Percentiles rank a stretch among this genome's conserved stretches.
Evolutionary conservation across 2,329 filamentous ascomycete genomes (phyloP).

Genomic region (Fusarium nisikadoi): DNA sequence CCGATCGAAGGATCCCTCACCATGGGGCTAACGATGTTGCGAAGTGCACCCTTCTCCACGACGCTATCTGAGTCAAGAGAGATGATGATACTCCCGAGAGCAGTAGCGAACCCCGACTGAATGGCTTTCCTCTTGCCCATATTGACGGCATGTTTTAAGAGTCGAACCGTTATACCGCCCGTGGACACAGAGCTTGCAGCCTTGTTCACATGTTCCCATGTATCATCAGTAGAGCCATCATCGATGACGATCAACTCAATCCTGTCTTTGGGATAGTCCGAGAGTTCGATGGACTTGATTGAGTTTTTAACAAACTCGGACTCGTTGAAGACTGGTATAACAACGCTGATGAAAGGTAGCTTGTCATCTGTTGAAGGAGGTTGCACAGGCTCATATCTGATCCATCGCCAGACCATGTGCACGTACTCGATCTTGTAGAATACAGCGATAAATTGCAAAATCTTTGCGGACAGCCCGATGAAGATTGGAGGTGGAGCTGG

Average conservation of each 20-base stretch:
- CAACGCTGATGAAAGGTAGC: not conserved
- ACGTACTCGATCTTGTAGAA: not conserved
- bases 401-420: not conserved
- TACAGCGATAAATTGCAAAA: not conserved
- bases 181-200: not conserved
- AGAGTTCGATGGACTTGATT: not conserved
- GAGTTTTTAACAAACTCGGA: not conserved
- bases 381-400: not conserved
- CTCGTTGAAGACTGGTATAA: not conserved
- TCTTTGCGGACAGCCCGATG: not conserved
- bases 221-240: not conserved
- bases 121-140: not conserved
- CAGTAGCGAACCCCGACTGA: not conserved
- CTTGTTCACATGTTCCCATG: not conserved
- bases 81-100: not conserved
- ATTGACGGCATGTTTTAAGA: not conserved
- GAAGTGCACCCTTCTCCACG: not conserved
- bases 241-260: not conserved
- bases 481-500: not conserved
- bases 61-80: not conserved
- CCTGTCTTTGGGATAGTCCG: not conserved
- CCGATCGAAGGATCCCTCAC: not conserved
- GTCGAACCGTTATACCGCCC: not conserved
- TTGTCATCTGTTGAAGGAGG: not conserved
- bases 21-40: not conserved